A percentile compares a stretch with the other conserved stretches of the same genome.
Conservation (phyloP, 768 basidiomycete species). For the Rhodocollybia butyracea region DNA sequence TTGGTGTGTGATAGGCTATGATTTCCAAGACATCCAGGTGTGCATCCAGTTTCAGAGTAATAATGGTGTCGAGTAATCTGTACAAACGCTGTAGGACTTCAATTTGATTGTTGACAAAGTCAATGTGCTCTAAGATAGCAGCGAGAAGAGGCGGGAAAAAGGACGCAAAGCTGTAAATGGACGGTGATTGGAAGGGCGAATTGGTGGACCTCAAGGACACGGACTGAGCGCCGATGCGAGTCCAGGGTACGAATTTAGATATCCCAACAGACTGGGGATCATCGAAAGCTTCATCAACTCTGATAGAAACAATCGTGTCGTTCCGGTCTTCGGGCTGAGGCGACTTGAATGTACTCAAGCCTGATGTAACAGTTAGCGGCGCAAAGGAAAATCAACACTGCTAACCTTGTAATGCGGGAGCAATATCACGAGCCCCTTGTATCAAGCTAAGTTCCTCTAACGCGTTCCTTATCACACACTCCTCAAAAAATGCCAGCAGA, state of each 20-base stretch:
- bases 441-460: slow-evolving; percentile 43
- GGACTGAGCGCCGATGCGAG: slow-evolving; percentile 14
- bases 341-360: not conserved
- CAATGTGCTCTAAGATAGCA: slow-evolving; percentile 56
- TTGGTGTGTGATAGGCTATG: slow-evolving; percentile 60
- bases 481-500: slow-evolving; percentile 68
- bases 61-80: slow-evolving; percentile 50
- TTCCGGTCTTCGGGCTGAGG: not conserved
- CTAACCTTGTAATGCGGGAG: not conserved
- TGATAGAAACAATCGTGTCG: slow-evolving; percentile 50
- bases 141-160: slow-evolving; percentile 62
- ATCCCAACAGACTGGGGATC: slow-evolving; percentile 2
- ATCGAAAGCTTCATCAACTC: slow-evolving; percentile 50
- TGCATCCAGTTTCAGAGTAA: slow-evolving; percentile 59
- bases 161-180: slow-evolving; percentile 59
- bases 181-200: slow-evolving; percentile 51
- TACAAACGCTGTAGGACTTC: slow-evolving; percentile 48
- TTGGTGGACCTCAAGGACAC: slow-evolving; percentile 45
- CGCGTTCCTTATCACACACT: slow-evolving; percentile 50
- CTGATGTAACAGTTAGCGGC: not conserved
- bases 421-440: slow-evolving; percentile 21
- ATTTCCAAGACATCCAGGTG: slow-evolving; percentile 72
- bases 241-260: slow-evolving; percentile 28
- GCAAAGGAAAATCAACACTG: not conserved
- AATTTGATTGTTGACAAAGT: slow-evolving; percentile 30